Evolutionary conservation across 2,329 filamentous ascomycete genomes (phyloP).

Genomic region (Hypoxylon sp.): DNA sequence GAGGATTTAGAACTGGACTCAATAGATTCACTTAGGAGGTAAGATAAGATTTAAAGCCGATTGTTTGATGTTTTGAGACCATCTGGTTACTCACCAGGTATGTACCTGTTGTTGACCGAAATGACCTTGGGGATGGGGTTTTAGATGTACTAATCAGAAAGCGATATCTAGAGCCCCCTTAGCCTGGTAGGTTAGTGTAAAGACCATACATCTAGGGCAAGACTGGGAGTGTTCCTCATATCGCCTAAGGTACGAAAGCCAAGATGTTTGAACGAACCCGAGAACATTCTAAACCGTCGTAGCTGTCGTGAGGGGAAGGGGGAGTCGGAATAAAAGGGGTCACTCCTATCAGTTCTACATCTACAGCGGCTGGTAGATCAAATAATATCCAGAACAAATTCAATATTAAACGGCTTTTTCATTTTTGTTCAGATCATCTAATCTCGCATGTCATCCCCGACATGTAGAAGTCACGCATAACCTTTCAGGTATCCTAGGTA

Average conservation of each 20-base stretch:
- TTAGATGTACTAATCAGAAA: too few species aligned
- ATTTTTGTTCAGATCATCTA: conserved; percentile 25
- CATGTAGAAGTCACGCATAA: conserved; percentile 19
- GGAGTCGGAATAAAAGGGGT: background rate
- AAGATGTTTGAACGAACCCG: background rate
- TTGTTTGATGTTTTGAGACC: too few species aligned
- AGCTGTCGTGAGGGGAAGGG: background rate
- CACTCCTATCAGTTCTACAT: background rate
- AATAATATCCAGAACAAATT: background rate
- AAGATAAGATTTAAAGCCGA: too few species aligned
- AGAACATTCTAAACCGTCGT: background rate
- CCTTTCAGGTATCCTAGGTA: conserved; percentile 42
- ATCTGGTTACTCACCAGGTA: too few species aligned
- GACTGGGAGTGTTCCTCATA: background rate
- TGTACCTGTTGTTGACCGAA: too few species aligned
- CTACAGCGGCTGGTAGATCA: background rate
- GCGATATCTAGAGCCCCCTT: background rate
- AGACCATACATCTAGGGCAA: background rate
- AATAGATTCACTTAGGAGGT: background rate
- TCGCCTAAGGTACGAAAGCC: background rate
- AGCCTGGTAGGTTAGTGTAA: background rate
- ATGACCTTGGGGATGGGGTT: too few species aligned
- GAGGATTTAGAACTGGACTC: background rate
- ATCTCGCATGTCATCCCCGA: conserved; percentile 16
- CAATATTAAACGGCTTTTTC: conserved; percentile 27